phyloP scores from a whole-genome alignment of 768 basidiomycete genomes.

The Hebeloma cylindrosporum region DNA sequence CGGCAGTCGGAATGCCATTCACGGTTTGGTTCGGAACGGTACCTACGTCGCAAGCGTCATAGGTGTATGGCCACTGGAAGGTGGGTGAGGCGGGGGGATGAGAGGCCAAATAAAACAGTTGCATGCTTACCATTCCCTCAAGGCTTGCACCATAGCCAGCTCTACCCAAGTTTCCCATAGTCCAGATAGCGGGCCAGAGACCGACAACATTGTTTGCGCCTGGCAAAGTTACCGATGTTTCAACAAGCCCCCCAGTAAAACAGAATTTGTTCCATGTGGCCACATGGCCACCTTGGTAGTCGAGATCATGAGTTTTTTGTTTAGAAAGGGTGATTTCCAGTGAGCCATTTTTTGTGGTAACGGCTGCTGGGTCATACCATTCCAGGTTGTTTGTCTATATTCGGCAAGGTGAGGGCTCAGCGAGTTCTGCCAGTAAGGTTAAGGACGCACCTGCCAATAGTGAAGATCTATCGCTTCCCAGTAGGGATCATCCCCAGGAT shows the following conservation, averaged over 20 bases:
- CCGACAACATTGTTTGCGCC: slow-evolving; percentile 63
- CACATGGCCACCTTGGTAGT: slow-evolving; percentile 74
- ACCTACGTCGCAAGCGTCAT: slow-evolving; percentile 92
- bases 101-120: not conserved
- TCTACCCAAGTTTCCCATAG: slow-evolving; percentile 81
- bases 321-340: slow-evolving; percentile 73
- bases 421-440: not conserved
- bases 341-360: slow-evolving; percentile 71
- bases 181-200: slow-evolving; percentile 81
- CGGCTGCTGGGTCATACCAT: slow-evolving; percentile 85
- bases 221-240: slow-evolving; percentile 67
- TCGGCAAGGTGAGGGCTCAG: not conserved
- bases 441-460: slow-evolving; percentile 62
- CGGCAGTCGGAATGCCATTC: slow-evolving; percentile 60
- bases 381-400: slow-evolving; percentile 70
- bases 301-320: slow-evolving; percentile 66
- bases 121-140: slow-evolving; percentile 63
- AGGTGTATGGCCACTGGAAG: slow-evolving; percentile 76
- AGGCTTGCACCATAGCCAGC: slow-evolving; percentile 87
- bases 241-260: slow-evolving; percentile 85
- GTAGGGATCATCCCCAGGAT: slow-evolving; percentile 86
- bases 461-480: slow-evolving; percentile 85
- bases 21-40: slow-evolving; percentile 82
- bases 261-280: slow-evolving; percentile 89
- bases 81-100: slow-evolving; percentile 5